Evolutionary conservation across 805 yeast species (phyloP), one percentile per base, ranked within the genome.

Genomic region (Starmerella khaoyaiensis): DNA sequence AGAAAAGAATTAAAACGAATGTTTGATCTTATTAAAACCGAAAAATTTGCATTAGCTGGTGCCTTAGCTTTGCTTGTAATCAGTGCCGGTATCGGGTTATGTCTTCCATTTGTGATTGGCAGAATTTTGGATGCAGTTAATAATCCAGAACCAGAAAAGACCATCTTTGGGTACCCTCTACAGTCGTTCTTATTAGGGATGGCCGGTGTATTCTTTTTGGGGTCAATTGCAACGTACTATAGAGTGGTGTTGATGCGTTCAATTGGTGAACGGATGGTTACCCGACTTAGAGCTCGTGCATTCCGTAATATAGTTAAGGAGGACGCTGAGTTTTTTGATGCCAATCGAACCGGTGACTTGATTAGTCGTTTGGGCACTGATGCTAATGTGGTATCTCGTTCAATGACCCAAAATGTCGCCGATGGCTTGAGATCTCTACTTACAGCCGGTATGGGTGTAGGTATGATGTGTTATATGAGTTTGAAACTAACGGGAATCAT

Each of bases 381-480:
- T 56, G 79, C 95, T 1, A 82, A 84, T 21, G 74, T 87, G 30
- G 93, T 87, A 11, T 71, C 94, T 5, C 73, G 77, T 51, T 74
- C 94, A 0, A 72, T 87, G 15, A 82, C 95, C 23, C 87, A 79
- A 48, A 86, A 87, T 55, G 68, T 87, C 18, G 77, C 90, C 40
- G 96, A 87, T 55, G 97, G 97, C n/a, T 67, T 84, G 25, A 64
- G 96, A 40, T 76, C 96, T 0, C 56, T 75, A 1, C 72, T 87
- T 16, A 74, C 83, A 50, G 94, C 94, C 1, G 64, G 71, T 32
- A 93, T 82, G 28, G 97, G 96, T 5, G 62, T 86, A 32, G 71
- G 81, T 3, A 83, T 86, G 94, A 87, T 87, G 97, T 64, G 81
- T 45, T 73, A 73, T 48, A 90, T 86, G 8, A 77, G 90, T 26